Conservation (phyloP, 129 eudicot genomes). For the Kitagawia praeruptora region DNA sequence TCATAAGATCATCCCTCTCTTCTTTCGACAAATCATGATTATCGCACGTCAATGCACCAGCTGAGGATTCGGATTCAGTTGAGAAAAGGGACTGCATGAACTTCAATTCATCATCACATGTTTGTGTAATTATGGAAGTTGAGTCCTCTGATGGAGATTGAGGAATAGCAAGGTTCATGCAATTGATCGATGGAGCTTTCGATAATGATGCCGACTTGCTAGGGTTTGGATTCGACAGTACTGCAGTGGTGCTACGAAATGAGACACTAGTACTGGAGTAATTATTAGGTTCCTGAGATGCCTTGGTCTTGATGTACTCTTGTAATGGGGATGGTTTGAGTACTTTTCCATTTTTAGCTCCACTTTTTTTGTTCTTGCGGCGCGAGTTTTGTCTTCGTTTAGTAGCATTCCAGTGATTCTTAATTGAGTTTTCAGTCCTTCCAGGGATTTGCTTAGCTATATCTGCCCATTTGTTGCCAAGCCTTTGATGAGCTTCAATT, state of each 20-base stretch:
- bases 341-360: conserved; percentile 11
- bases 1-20: conserved; percentile 3
- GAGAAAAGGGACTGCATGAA: conserved; percentile 45
- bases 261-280: not conserved
- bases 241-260: conserved; percentile 12
- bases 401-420: conserved; percentile 84
- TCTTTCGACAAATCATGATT: conserved; percentile 15
- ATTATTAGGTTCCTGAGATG: not conserved
- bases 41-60: not conserved
- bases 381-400: conserved; percentile 55
- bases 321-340: conserved; percentile 28
- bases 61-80: conserved; percentile 4
- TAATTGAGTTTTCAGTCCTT: conserved; percentile 66
- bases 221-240: conserved; percentile 14
- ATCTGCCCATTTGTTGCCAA: conserved; percentile 77
- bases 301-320: conserved; percentile 37
- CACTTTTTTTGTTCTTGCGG: conserved; percentile 32
- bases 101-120: conserved; percentile 45
- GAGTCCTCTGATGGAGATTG: conserved; percentile 24
- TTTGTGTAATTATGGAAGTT: conserved; percentile 27
- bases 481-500: conserved; percentile 42
- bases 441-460: conserved; percentile 65
- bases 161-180: conserved; percentile 15
- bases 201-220: conserved; percentile 3
- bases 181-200: conserved; percentile 13